Base-by-base conservation (phyloP, 2,329 filamentous ascomycete species). In the Sphaerulina vaccinii region DNA sequence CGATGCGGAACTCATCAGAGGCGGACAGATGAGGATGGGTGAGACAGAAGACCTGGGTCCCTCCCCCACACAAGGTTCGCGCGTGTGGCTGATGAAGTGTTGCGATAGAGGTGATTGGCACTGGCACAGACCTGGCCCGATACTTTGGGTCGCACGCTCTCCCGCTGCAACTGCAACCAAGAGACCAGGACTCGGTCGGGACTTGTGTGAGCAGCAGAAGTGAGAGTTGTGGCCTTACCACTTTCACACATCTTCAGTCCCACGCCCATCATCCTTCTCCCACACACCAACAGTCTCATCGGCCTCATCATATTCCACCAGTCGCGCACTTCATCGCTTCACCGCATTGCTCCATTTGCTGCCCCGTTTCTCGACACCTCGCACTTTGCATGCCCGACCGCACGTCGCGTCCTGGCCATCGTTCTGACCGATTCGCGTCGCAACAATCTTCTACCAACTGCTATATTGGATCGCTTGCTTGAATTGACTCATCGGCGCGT, bases 251-350 rank as follows among this genome's bases (percentile, higher is more conserved):
- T 23, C 21, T 27, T 21, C 9, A 29, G 21, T 32, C 19, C 19
- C 13, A 18, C n/a, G 15, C 16, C n/a, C 13, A 8, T 11, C 21
- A 11, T 50, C 15, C 5, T 8, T 32, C 36, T 29, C 22, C 19
- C 24, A 9, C 38, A 16, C 24, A 27, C 24, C 24, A 27, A 6
- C 24, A 27, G 5, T 10, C 24, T 27, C 24, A 27, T 10, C 24
- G 5, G 6, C 5, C 27, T 13, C 27, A 32, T 27, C 27, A 32
- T 13, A 5, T 32, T 13, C n/a, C 27, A 3, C 27, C 27, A 13
- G 39, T 32, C 33, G 48, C 48, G 48, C 48, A 24, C 37, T 35
- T 29, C 13, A 13, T 42, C 48, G 39, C 48, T 37, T 44, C 37
- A 22, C 24, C 38, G 33, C 27, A 32, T 32, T 32, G 3, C 13